Conservation (phyloP, 169 alveolate genomes). For the Cryptosporidium baileyi region DNA sequence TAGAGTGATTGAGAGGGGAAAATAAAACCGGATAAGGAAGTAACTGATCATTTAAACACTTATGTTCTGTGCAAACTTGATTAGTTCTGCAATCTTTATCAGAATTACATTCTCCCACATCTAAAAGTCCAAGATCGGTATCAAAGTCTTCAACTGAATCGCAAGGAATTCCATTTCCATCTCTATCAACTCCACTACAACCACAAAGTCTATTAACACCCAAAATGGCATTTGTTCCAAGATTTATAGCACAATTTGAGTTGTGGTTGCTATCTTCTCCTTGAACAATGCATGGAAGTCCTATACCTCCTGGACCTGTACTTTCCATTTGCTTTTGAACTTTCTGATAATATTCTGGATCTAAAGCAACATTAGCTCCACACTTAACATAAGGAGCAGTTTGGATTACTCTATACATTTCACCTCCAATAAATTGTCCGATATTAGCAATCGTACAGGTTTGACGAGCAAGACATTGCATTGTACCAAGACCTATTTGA, state of each 20-base stretch:
- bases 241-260: slow-evolving; percentile 73
- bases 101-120: slow-evolving; percentile 57
- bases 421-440: slow-evolving; percentile 68
- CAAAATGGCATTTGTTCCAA: slow-evolving; percentile 71
- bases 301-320: slow-evolving; percentile 70
- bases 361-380: slow-evolving; percentile 76
- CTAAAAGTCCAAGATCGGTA: slow-evolving; percentile 74
- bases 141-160: slow-evolving; percentile 76
- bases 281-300: slow-evolving; percentile 77
- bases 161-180: slow-evolving; percentile 72
- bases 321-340: slow-evolving; percentile 53
- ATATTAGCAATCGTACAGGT: slow-evolving; percentile 60
- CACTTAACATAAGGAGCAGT: slow-evolving; percentile 74
- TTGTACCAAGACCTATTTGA: slow-evolving; percentile 65
- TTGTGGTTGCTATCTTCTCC: slow-evolving; percentile 36
- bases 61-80: slow-evolving; percentile 71
- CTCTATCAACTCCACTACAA: slow-evolving; percentile 77
- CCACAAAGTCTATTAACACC: slow-evolving; percentile 79
- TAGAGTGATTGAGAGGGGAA: slow-evolving; percentile 70
- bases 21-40: slow-evolving; percentile 71
- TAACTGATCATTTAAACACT: slow-evolving; percentile 72
- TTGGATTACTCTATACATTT: slow-evolving; percentile 75
- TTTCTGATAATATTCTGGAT: slow-evolving; percentile 73
- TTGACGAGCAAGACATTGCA: slow-evolving; percentile 62
- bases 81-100: slow-evolving; percentile 67